Conservation (phyloP, 345 rosid species). For the Dimocarpus longan region DNA sequence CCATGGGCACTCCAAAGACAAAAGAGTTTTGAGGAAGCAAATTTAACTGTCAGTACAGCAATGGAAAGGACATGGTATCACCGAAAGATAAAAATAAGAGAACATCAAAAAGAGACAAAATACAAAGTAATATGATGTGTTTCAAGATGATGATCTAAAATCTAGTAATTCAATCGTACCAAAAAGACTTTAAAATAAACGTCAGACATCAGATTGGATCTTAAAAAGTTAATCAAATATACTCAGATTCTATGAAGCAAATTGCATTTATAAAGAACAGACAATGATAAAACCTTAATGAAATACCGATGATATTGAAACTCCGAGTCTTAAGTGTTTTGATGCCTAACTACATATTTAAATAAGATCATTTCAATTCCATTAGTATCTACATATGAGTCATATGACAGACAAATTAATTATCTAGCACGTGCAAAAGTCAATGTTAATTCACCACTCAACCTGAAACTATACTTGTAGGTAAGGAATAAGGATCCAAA, state of each 20-base stretch:
- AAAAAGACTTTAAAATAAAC: neutral
- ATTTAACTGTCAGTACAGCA: conserved; percentile 12
- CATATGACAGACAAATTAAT: neutral
- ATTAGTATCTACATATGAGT: neutral
- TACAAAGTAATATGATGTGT: neutral
- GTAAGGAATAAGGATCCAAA: neutral
- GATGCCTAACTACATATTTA: neutral
- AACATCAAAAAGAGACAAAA: neutral
- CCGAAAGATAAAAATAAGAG: neutral
- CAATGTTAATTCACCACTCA: neutral
- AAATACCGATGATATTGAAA: neutral
- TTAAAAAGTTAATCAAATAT: neutral
- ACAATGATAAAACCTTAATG: neutral
- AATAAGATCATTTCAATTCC: conserved; percentile 8
- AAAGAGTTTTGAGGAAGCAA: neutral
- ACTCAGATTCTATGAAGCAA: neutral
- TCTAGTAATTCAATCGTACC: neutral
- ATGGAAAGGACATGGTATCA: neutral
- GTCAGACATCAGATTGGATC: neutral
- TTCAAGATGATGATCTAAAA: neutral
- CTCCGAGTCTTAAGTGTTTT: neutral
- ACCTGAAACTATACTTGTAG: neutral
- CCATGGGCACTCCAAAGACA: conserved; percentile 7
- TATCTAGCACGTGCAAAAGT: neutral
- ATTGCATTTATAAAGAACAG: neutral